phyloP scores from a whole-genome alignment of 176 grass and related monocot genomes.

The Oropetium thomaeum region DNA sequence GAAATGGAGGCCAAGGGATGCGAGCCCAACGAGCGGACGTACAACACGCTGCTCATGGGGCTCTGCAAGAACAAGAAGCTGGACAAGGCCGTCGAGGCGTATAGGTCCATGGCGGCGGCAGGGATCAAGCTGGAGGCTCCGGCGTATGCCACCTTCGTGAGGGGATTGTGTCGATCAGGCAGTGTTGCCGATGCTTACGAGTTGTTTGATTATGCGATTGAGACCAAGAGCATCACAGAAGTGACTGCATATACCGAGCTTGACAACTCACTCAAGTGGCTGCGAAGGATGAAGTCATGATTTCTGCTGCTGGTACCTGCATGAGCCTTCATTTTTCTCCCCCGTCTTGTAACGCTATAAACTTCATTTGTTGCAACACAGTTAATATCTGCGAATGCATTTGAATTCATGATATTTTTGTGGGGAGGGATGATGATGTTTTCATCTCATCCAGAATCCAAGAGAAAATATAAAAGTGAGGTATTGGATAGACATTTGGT shows the following conservation, averaged over 20 bases:
- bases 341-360: background rate
- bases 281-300: slow-evolving; percentile 51
- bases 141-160: slow-evolving; percentile 64
- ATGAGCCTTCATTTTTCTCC: background rate
- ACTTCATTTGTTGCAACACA: background rate
- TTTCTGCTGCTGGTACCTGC: background rate
- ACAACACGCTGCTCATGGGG: slow-evolving; percentile 85
- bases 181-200: slow-evolving; percentile 56
- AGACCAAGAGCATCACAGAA: slow-evolving; percentile 66
- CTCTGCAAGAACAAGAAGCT: slow-evolving; percentile 85
- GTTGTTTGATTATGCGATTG: slow-evolving; percentile 68
- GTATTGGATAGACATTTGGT: too few species aligned
- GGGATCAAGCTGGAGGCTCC: slow-evolving; percentile 72
- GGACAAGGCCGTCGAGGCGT: slow-evolving; percentile 58
- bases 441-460: slow-evolving; percentile 19
- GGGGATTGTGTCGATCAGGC: slow-evolving; percentile 51
- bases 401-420: background rate
- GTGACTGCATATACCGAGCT: slow-evolving; percentile 59
- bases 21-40: slow-evolving; percentile 62
- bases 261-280: slow-evolving; percentile 70
- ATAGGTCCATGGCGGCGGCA: slow-evolving; percentile 44
- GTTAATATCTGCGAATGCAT: background rate
- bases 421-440: too few species aligned
- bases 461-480: too few species aligned
- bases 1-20: slow-evolving; percentile 79